Evolutionary conservation across 169 alveolate species (phyloP).

Genomic region (Plasmodium cynomolgi): DNA sequence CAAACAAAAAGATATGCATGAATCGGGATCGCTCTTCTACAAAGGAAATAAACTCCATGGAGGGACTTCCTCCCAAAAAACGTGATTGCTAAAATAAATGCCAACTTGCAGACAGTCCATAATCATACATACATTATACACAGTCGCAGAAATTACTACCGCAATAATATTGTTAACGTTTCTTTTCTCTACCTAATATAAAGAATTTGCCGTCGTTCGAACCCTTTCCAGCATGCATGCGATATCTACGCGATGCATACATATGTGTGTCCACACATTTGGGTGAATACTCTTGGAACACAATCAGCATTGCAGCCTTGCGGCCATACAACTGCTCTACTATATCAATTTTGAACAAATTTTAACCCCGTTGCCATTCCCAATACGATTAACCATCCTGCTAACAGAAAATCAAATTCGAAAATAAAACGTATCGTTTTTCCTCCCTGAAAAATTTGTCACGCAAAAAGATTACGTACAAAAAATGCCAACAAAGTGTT

Average conservation of each 20-base stretch:
- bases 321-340: not conserved
- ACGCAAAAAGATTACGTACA: not conserved
- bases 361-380: not conserved
- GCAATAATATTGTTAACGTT: not conserved
- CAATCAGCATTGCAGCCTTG: not conserved
- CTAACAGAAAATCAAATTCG: not conserved
- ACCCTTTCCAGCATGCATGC: not conserved
- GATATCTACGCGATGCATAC: not conserved
- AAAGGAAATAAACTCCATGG: not conserved
- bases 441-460: not conserved
- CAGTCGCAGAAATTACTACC: not conserved
- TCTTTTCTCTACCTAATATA: not conserved
- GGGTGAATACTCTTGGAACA: not conserved
- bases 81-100: not conserved
- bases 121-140: not conserved
- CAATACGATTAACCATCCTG: not conserved
- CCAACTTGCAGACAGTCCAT: not conserved
- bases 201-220: not conserved
- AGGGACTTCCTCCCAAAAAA: not conserved
- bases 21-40: not conserved
- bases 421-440: not conserved
- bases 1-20: not conserved
- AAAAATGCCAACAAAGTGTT: not conserved
- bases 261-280: not conserved
- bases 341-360: not conserved